These are phyloP conservation scores for Omphalotus guepiniiformis DNA, from an alignment of 768 basidiomycete genomes.

Conservation along the genomic window DNA sequence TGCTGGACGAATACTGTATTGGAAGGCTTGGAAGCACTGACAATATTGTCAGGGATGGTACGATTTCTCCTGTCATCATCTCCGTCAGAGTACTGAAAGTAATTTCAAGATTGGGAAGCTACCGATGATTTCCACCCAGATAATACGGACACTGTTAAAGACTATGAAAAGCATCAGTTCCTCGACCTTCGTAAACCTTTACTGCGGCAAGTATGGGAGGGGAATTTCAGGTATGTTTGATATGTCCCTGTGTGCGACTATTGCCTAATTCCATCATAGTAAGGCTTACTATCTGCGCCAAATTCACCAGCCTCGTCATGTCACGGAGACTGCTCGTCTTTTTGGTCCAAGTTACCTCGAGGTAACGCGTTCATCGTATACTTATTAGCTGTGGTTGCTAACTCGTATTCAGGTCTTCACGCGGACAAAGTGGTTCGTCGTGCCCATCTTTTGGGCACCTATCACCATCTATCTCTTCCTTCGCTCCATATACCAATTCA, in stretches of 20 bases:
- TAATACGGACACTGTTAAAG: constrained; percentile 74
- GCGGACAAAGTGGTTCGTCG: constrained; percentile 88
- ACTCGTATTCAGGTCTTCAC: constrained; percentile 56
- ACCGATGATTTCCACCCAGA: constrained; percentile 90
- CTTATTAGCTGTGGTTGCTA: background rate
- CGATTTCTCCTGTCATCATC: constrained; percentile 21
- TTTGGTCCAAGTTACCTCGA: constrained; percentile 84
- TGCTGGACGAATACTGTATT: constrained; percentile 84
- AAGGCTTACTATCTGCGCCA: constrained; percentile 96
- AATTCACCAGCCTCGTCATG: constrained; percentile 93
- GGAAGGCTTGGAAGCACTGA: constrained; percentile 78
- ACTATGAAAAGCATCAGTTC: constrained; percentile 88
- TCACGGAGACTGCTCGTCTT: constrained; percentile 77
- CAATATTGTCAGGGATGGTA: constrained; percentile 75
- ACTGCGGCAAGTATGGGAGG: constrained; percentile 80
- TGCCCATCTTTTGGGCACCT: constrained; percentile 89
- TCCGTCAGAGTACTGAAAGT: constrained; percentile 5
- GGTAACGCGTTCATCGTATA: constrained; percentile 33
- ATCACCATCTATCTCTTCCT: constrained; percentile 76
- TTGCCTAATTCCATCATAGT: constrained; percentile 30
- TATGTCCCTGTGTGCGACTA: background rate
- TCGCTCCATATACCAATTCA: constrained; percentile 82
- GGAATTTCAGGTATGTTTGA: constrained; percentile 69
- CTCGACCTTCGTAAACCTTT: constrained; percentile 86
- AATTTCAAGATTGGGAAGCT: constrained; percentile 74